These are phyloP conservation scores for Phytophthora macrochlamydospora DNA, from an alignment of 352 stramenopile genomes.

Conservation along the genomic window DNA sequence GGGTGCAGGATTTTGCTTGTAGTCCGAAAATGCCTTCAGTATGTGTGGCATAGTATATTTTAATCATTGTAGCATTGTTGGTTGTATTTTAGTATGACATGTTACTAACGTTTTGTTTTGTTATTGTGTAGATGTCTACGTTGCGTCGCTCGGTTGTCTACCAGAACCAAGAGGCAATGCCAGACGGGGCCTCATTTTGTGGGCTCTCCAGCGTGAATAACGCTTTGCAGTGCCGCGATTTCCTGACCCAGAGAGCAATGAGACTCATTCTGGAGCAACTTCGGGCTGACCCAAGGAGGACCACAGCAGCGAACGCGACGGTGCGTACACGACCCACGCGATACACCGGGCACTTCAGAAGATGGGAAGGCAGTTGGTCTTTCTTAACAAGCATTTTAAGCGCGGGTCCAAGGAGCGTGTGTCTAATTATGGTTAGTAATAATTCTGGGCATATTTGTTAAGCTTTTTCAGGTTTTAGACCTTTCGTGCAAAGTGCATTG, in stretches of 20 bases:
- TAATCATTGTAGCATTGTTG: too few relatives aligned
- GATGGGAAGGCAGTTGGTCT: constrained; percentile 4
- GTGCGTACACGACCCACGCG: constrained; percentile 7
- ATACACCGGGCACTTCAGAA: constrained; percentile 11
- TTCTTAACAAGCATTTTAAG: constrained; percentile 14
- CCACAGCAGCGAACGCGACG: constrained; percentile 3
- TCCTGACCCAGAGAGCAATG: constrained; percentile 10
- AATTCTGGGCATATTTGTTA: background rate
- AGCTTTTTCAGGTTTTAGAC: background rate
- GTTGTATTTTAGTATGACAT: too few relatives aligned
- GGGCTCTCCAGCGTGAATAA: constrained; percentile 15
- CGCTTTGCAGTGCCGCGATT: constrained; percentile 6
- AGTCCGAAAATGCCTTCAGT: too few relatives aligned
- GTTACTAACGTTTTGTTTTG: too few relatives aligned
- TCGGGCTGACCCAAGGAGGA: background rate
- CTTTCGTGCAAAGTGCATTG: background rate
- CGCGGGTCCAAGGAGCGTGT: background rate
- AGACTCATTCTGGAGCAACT: background rate
- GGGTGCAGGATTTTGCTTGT: too few relatives aligned
- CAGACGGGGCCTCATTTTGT: constrained; percentile 9
- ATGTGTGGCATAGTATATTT: too few relatives aligned
- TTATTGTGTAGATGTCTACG: too few relatives aligned
- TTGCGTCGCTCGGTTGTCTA: background rate
- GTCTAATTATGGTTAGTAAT: background rate
- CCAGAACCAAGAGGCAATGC: constrained; percentile 15